Evolutionary conservation across 2,329 filamentous ascomycete genomes (phyloP), one percentile per base, ranked within the genome.

Genomic region (Phyllosticta capitalensis): DNA sequence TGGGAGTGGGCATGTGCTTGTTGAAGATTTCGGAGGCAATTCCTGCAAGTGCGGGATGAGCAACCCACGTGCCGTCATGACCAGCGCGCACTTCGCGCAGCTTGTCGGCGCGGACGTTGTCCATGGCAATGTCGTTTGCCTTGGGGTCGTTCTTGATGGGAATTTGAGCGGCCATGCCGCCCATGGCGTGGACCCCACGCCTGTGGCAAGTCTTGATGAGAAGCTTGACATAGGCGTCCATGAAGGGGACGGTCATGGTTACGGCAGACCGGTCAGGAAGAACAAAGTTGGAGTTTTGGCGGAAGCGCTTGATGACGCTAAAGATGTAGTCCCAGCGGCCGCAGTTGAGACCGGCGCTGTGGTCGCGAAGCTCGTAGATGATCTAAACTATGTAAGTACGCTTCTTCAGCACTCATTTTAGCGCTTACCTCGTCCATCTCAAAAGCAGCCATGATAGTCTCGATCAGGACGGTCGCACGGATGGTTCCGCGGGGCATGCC

Each of bases 241-340:
- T 97, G 78, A 99, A 99, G 12, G 94, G 94, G 1, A 92, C 88
- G 12, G 92, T 97, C 94, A 99, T 97, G 67, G 94, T 99, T 59
- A 99, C 90, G 62, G 84, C 82, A 59, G 87, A 87, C 63, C 94
- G 89, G 75, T 99, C 92, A 26, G 94, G 94, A 20, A 99, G 86
- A 60, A 97, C 85, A 72, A 97, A 97, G 78, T 87, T 86, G 68
- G 89, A 81, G 80, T 96, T 94, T 70, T 96, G 85, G 72, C 94
- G 90, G 88, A 97, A 96, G 77, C 95, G 96, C 84, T 99, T 99
- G 81, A 99, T 97, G 71, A 92, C 90, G 74, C 88, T 94, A 83
- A 99, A 99, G 78, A 99, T 97, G 82, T 99, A 99, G 74, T 99
- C 94, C 94, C 94, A 99, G 67, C 94, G 88, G 65, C 94, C 94